Conservation (phyloP, 192 early-diverging fungal species). For the Phycomyces blakesleeanus region DNA sequence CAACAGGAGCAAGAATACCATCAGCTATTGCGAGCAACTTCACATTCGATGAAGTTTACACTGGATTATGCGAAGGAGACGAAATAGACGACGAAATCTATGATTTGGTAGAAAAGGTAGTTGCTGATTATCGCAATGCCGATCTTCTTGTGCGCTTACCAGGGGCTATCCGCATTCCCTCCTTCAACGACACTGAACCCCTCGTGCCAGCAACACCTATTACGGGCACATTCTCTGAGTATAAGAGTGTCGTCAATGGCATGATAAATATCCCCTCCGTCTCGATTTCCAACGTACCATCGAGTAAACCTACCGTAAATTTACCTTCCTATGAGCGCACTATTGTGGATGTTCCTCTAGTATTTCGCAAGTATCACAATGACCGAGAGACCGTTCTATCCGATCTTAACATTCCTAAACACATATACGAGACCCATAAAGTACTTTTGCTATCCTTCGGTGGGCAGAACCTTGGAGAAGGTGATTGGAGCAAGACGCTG, state of each 20-base stretch:
- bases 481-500: conserved; percentile 33
- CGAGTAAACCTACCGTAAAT: neutral
- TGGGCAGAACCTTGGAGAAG: conserved; percentile 6
- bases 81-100: conserved; percentile 42
- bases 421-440: conserved; percentile 44
- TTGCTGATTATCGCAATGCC: conserved; percentile 49
- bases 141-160: conserved; percentile 49
- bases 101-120: conserved; percentile 34
- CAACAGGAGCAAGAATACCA: conserved; percentile 45
- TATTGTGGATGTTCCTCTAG: conserved; percentile 55
- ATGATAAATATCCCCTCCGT: conserved; percentile 22
- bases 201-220: conserved; percentile 25
- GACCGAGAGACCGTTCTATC: conserved; percentile 42
- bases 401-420: conserved; percentile 41
- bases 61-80: conserved; percentile 50
- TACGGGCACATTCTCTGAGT: conserved; percentile 7
- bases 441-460: conserved; percentile 15
- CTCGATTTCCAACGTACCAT: conserved; percentile 16
- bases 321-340: conserved; percentile 22
- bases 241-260: conserved; percentile 32
- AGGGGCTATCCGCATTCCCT: conserved; percentile 54
- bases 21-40: conserved; percentile 57
- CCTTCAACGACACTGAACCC: conserved; percentile 41
- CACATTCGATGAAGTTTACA: conserved; percentile 59
- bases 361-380: conserved; percentile 45